Percentiles rank a stretch among this genome's conserved stretches.
Evolutionary conservation across 257 asterid species (phyloP).

Genomic region (Echium plantagineum): DNA sequence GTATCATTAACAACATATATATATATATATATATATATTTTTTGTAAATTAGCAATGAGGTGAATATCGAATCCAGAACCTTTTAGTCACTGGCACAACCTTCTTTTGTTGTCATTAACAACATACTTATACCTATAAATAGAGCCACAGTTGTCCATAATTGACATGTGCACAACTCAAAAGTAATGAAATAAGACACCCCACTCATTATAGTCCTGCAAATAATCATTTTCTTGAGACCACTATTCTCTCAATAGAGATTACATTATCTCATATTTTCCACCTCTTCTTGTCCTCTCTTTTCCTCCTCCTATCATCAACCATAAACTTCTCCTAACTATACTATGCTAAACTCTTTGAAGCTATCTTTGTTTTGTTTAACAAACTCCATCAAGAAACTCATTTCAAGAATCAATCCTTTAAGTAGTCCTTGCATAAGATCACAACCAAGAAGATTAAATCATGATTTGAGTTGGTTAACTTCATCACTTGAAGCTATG

Average conservation of each 20-base stretch:
- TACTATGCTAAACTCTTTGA: slow-evolving; percentile 24
- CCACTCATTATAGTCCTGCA: slow-evolving; percentile 1
- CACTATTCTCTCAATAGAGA: slow-evolving; percentile 6
- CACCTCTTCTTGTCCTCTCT: neutral
- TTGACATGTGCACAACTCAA: neutral
- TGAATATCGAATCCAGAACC: too few species aligned
- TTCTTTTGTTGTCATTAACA: too few species aligned
- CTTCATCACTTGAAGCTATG: slow-evolving; percentile 33
- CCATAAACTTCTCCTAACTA: neutral
- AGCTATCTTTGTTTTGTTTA: slow-evolving; percentile 20
- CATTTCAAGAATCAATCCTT: slow-evolving; percentile 14
- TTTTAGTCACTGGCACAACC: too few species aligned
- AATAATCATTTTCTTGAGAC: slow-evolving; percentile 10
- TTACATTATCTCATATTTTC: neutral
- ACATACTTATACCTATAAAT: too few species aligned
- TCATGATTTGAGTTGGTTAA: slow-evolving; percentile 20
- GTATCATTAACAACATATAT: too few species aligned
- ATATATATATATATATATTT: too few species aligned
- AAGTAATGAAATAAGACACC: neutral
- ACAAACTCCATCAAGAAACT: slow-evolving; percentile 14
- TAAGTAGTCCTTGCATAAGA: slow-evolving; percentile 11
- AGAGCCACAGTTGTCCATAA: neutral
- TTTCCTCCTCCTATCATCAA: neutral
- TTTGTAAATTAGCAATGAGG: too few species aligned
- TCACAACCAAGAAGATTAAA: slow-evolving; percentile 9